Base-by-base conservation (phyloP, 768 basidiomycete species). In the Naganishia antarctica region DNA sequence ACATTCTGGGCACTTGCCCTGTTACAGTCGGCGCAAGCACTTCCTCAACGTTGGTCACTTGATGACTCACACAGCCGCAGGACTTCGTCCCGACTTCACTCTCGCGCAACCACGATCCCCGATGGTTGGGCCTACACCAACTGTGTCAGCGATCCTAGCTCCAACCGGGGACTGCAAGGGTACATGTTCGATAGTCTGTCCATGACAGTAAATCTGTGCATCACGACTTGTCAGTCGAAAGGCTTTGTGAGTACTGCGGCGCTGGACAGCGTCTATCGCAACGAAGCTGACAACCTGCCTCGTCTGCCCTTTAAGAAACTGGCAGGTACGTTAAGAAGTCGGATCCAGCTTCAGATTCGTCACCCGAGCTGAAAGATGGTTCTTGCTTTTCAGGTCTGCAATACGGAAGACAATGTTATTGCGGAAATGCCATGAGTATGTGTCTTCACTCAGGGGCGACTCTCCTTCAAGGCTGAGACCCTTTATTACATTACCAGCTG, bases 351-450 rank as follows among this genome's bases (percentile, higher is more conserved):
- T n/a, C n/a, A n/a, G n/a, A n/a, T n/a, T n/a, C n/a, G n/a, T n/a
- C n/a, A n/a, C n/a, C n/a, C n/a, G n/a, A n/a, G n/a, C n/a, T n/a
- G n/a, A n/a, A n/a, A n/a, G n/a, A n/a, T n/a, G n/a, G n/a, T n/a
- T n/a, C n/a, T n/a, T n/a, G n/a, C n/a, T n/a, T n/a, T n/a, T n/a
- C n/a, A n/a, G n/a, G 37, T 11, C 40, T 51, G 2, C 40, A 63
- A 57, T 41, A 45, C 23, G 40, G 50, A 21, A 23, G 26, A 41
- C 62, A 63, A 40, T 63, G 62, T 57, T 63, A 47, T 32, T 63
- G 62, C 31, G 62, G 49, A 43, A 63, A 63, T 44, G n/a, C 62
- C 4, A 21, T 63, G 11, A 43, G 62, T 63, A 28, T 18, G 62
- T 45, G 0, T 4, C 32, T n/a, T n/a, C n/a, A n/a, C n/a, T n/a